These are phyloP conservation scores for Microcyclospora pomicola DNA, from an alignment of 2,329 filamentous ascomycete genomes.

Conservation along the genomic window DNA sequence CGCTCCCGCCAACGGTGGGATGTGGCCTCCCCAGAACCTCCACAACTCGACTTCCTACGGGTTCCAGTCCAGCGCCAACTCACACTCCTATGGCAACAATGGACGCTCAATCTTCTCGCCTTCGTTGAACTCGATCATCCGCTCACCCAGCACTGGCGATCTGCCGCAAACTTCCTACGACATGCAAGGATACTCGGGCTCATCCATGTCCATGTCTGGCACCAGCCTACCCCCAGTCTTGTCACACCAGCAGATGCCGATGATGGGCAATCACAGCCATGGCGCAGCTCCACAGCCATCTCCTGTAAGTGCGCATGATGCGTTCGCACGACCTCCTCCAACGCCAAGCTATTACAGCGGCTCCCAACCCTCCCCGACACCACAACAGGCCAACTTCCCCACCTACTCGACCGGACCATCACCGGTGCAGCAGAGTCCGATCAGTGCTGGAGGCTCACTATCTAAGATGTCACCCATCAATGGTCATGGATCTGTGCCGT, in stretches of 20 bases:
- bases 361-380: constrained; percentile 39
- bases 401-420: constrained; percentile 37
- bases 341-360: constrained; percentile 49
- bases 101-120: constrained; percentile 44
- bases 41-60: constrained; percentile 36
- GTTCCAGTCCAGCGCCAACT: constrained; percentile 33
- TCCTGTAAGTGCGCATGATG: constrained; percentile 45
- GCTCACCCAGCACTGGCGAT: constrained; percentile 48
- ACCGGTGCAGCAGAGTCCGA: constrained; percentile 36
- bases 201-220: constrained; percentile 40
- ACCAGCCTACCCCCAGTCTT: constrained; percentile 31
- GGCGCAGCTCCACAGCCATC: constrained; percentile 28
- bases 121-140: constrained; percentile 39
- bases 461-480: constrained; percentile 40
- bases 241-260: too few relatives aligned
- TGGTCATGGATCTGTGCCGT: constrained; percentile 29
- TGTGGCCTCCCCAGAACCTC: constrained; percentile 40
- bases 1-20: constrained; percentile 46
- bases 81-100: constrained; percentile 33
- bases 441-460: constrained; percentile 32
- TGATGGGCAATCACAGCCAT: too few relatives aligned
- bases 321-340: constrained; percentile 42
- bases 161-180: constrained; percentile 55
- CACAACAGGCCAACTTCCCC: constrained; percentile 32
- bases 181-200: constrained; percentile 47